phyloP scores from a whole-genome alignment of 208 protist genomes.

The Plasmodiophora brassicae region DNA sequence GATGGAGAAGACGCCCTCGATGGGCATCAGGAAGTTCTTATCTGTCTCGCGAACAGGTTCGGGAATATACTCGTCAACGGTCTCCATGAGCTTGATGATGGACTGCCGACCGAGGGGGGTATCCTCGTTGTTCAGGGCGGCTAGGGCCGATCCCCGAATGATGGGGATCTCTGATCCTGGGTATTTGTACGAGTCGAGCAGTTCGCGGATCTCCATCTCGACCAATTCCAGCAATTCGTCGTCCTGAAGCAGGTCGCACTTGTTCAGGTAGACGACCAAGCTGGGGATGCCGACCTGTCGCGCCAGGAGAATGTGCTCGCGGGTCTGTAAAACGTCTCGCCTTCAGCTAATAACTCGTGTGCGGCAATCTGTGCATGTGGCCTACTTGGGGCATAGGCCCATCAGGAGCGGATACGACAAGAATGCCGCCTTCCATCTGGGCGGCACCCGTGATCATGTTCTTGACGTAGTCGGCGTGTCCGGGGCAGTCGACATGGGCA shows the following conservation, averaged over 20 bases:
- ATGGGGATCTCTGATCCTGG: constrained; percentile 70
- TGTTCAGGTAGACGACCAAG: constrained; percentile 97
- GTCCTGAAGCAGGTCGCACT: constrained; percentile 83
- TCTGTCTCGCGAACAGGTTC: constrained; percentile 83
- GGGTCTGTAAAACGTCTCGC: too few relatives aligned
- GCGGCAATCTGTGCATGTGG: too few relatives aligned
- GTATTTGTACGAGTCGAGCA: constrained; percentile 62
- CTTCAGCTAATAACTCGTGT: too few relatives aligned
- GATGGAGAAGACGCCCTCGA: constrained; percentile 85
- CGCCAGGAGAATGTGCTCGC: constrained; percentile 95
- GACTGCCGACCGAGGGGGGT: constrained; percentile 64
- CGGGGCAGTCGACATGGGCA: constrained; percentile 80
- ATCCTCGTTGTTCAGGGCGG: constrained; percentile 85
- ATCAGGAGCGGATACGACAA: constrained; percentile 77
- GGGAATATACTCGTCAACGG: constrained; percentile 80
- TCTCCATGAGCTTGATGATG: constrained; percentile 82
- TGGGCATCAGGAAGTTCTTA: constrained; percentile 93
- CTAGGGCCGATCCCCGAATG: constrained; percentile 85
- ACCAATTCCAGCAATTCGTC: constrained; percentile 83
- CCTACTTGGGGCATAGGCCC: constrained; percentile 97
- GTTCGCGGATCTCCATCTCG: constrained; percentile 87
- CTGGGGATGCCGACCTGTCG: constrained; percentile 89
- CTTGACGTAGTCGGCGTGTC: constrained; percentile 79
- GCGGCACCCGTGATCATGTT: constrained; percentile 76
- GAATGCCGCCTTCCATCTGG: constrained; percentile 77